Evolutionary conservation across 1,284 basidiomycete genomes (phyloP).

Genomic region (Ganoderma resinaceum): DNA sequence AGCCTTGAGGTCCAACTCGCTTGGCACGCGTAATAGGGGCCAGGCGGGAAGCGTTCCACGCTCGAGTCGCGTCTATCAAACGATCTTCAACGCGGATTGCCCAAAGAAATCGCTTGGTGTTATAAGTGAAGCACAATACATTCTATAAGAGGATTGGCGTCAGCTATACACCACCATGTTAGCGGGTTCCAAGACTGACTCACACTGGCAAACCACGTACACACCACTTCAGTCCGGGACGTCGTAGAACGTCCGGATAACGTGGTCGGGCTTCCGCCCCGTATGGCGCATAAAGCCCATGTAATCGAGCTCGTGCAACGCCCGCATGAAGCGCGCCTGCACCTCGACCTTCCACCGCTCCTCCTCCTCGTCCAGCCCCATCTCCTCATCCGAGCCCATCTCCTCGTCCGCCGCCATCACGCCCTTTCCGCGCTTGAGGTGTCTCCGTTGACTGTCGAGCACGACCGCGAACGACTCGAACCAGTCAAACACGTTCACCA

Average conservation of each 20-base stretch:
- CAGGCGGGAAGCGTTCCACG: not conserved
- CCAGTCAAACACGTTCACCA: constrained; percentile 87
- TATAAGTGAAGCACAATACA: not conserved
- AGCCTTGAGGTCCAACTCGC: not conserved
- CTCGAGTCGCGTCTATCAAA: not conserved
- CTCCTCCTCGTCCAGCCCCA: constrained; percentile 43
- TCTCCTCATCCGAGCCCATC: constrained; percentile 25
- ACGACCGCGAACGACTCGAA: constrained; percentile 72
- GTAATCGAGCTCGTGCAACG: constrained; percentile 80
- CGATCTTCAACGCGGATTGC: not conserved
- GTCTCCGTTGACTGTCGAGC: constrained; percentile 60
- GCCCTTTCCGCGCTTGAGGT: constrained; percentile 23
- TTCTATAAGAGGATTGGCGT: not conserved
- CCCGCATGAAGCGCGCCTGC: constrained; percentile 78
- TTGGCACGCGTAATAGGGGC: not conserved
- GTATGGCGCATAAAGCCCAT: constrained; percentile 82
- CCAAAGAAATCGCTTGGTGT: not conserved
- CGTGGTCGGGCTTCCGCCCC: constrained; percentile 76
- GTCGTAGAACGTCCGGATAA: constrained; percentile 73
- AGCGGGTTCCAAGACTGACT: not conserved
- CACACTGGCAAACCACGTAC: not conserved
- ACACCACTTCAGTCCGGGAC: constrained; percentile 44
- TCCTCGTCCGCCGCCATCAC: not conserved
- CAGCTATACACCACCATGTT: not conserved
- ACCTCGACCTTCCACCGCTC: constrained; percentile 67